phyloP scores from a whole-genome alignment of 2,329 filamentous ascomycete genomes.

The Dactylellina sp. region DNA sequence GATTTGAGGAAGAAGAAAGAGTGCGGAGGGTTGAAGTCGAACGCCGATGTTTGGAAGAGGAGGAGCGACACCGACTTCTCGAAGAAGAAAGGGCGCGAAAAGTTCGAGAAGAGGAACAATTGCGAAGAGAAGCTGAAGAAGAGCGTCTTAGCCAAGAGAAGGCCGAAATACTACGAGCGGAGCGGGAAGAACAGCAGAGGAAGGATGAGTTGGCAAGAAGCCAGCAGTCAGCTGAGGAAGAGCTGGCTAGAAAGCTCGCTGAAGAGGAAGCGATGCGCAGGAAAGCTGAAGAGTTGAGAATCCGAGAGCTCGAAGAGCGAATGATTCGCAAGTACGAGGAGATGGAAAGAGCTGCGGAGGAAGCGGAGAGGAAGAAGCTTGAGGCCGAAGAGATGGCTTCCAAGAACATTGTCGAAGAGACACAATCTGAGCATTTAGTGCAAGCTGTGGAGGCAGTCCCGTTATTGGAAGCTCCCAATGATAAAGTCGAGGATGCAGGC shows the following conservation, averaged over 20 bases:
- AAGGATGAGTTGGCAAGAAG: constrained; percentile 59
- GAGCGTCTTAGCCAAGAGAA: constrained; percentile 60
- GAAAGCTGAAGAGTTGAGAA: constrained; percentile 42
- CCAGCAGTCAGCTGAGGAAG: constrained; percentile 35
- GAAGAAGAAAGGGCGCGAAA: too few species aligned
- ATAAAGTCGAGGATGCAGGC: too few species aligned
- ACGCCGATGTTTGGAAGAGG: too few species aligned
- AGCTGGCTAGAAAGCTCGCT: constrained; percentile 10
- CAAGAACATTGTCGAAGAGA: not conserved
- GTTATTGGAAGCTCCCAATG: too few species aligned
- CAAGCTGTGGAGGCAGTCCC: not conserved
- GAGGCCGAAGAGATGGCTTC: constrained; percentile 3
- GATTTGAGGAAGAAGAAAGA: too few species aligned
- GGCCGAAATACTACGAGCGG: constrained; percentile 59
- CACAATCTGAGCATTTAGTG: not conserved
- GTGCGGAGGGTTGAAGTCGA: not conserved
- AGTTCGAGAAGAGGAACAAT: constrained; percentile 4
- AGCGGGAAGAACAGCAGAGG: constrained; percentile 40
- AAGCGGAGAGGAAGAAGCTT: constrained; percentile 35
- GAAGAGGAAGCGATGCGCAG: constrained; percentile 36
- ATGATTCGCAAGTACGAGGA: constrained; percentile 49
- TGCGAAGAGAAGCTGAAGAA: constrained; percentile 59
- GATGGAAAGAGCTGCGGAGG: constrained; percentile 39
- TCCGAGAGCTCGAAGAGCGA: constrained; percentile 40
- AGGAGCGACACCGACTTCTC: not conserved